Evolutionary conservation across 805 yeast genomes (phyloP).

Genomic region (Saccharomycopsis microspora): DNA sequence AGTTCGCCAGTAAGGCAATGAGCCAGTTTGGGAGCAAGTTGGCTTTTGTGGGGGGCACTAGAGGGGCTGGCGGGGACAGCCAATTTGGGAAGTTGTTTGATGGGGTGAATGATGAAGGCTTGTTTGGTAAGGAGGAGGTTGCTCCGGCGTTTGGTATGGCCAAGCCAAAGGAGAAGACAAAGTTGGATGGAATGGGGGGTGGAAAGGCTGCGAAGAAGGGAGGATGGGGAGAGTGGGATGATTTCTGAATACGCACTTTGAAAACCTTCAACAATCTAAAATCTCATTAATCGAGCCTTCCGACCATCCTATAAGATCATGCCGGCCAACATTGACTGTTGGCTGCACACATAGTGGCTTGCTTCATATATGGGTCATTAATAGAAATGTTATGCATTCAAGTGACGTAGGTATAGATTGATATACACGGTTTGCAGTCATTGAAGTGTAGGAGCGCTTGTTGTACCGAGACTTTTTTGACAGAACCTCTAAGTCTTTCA

Average conservation of each 20-base stretch:
- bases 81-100: constrained; percentile 47
- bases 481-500: too few species aligned
- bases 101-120: constrained; percentile 32
- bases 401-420: too few species aligned
- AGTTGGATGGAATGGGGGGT: constrained; percentile 34
- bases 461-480: too few species aligned
- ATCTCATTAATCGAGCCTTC: too few species aligned
- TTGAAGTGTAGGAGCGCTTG: too few species aligned
- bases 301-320: too few species aligned
- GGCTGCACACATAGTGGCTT: too few species aligned
- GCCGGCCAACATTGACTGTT: too few species aligned
- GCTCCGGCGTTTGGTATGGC: constrained; percentile 55
- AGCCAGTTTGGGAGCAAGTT: constrained; percentile 91
- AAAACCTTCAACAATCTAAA: too few species aligned
- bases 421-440: too few species aligned
- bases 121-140: constrained; percentile 6
- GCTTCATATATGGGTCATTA: too few species aligned
- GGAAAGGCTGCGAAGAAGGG: background rate
- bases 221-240: constrained; percentile 7
- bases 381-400: too few species aligned
- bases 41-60: constrained; percentile 41
- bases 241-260: background rate
- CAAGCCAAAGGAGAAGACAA: constrained; percentile 49
- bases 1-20: constrained; percentile 77
- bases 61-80: constrained; percentile 50